Evolutionary conservation across 2,329 filamentous ascomycete genomes (phyloP), one percentile per base, ranked within the genome.

Genomic region (Sordariomycetes sp.): DNA sequence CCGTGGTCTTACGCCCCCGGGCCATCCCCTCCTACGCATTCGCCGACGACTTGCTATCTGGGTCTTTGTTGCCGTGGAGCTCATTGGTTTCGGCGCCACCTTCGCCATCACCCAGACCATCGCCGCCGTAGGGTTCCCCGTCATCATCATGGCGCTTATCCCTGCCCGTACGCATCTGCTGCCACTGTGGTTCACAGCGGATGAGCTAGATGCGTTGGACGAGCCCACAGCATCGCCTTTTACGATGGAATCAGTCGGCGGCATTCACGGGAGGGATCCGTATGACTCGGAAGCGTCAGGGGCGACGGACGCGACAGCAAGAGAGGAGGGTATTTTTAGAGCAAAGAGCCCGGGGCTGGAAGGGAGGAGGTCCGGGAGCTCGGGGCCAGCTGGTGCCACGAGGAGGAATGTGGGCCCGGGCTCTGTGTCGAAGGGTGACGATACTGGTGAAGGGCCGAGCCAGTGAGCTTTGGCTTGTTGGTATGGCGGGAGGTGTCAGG

Each of bases 81-180:
- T 92, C 3, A 25, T 86, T 51, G 87, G 83, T 0, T 91, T 92
- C 64, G 88, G 78, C 2, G 88, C 85, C 24, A 93, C 89, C 0
- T 91, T 93, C 68, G 88, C 89, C 60, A 89, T 92, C 65, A 91
- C 89, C 0, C 86, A 93, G 72, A 92, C 89, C 0, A 86, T 92
- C 55, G 89, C 88, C 2, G 89, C 89, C 2, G 88, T 93, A 12
- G 89, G 89, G 0, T 93, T 92, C 63, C 89, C 89, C 10, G 78
- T 90, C 40, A 80, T 90, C 62, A 90, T 91, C 65, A 71, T 90
- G 54, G 70, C 82, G 18, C 74, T 90, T 5, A 85, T 90, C 25
- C 88, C 88, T 0, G 71, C 85, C 2, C 79, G 88, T 10, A 81
- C 85, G 1, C 73, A 82, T 60, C 61, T 90, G 6, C 74, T 91